Evolutionary conservation across 2,329 filamentous ascomycete species (phyloP).

Genomic region (Neonectria neomacrospora): DNA sequence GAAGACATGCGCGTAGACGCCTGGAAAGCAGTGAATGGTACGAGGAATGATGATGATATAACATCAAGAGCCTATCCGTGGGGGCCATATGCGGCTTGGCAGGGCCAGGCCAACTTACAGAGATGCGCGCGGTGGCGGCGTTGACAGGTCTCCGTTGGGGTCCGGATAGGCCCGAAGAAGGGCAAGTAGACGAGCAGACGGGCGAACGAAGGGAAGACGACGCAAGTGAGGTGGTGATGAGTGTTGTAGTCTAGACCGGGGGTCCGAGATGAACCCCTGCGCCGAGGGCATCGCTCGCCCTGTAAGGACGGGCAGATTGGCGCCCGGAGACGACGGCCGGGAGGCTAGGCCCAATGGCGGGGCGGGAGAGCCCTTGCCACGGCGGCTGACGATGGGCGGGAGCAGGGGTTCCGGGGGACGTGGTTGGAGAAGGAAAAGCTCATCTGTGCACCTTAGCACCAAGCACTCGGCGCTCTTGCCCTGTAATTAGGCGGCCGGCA

Average conservation of each 20-base stretch:
- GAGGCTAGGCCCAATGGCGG: slow-evolving; percentile 8
- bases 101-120: neutral
- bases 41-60: neutral
- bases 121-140: neutral
- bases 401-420: slow-evolving; percentile 3
- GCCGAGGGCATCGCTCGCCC: neutral
- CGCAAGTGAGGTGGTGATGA: neutral
- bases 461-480: neutral
- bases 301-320: slow-evolving; percentile 13
- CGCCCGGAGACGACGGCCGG: neutral
- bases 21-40: neutral
- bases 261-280: slow-evolving; percentile 5
- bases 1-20: neutral
- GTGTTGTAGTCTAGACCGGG: neutral
- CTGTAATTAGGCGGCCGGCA: neutral
- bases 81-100: neutral
- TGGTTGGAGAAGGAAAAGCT: slow-evolving; percentile 8
- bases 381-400: slow-evolving; percentile 16
- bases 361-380: slow-evolving; percentile 12
- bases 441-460: neutral
- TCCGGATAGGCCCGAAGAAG: slow-evolving; percentile 4
- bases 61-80: neutral
- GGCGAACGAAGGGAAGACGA: neutral
- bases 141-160: neutral
- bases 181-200: neutral